Evolutionary conservation across 345 rosid species (phyloP).

Genomic region (Excoecaria agallocha): DNA sequence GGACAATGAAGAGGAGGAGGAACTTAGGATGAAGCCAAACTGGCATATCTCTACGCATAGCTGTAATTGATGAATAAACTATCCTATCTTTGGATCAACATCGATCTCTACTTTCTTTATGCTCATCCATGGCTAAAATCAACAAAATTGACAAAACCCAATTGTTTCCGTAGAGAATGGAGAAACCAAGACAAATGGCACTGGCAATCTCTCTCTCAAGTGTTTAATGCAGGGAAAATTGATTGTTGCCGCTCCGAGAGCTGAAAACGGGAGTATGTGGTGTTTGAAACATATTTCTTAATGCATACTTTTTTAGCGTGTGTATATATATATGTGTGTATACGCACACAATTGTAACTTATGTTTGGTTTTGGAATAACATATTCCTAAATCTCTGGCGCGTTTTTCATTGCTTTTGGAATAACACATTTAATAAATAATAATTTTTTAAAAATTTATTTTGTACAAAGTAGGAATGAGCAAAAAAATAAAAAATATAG

Average conservation of each 20-base stretch:
- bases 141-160: background rate
- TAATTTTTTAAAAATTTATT: too few relatives aligned
- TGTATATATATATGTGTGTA: too few relatives aligned
- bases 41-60: constrained; percentile 66
- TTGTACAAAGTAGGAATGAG: too few relatives aligned
- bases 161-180: background rate
- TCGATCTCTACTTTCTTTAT: background rate
- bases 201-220: background rate
- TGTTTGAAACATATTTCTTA: background rate
- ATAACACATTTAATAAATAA: too few relatives aligned
- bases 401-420: too few relatives aligned
- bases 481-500: too few relatives aligned
- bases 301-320: background rate
- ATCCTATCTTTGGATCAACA: background rate
- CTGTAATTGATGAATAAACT: background rate
- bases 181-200: too few relatives aligned
- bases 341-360: too few relatives aligned
- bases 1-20: constrained; percentile 46
- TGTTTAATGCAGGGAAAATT: background rate
- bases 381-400: too few relatives aligned
- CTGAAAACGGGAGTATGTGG: constrained; percentile 3
- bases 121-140: background rate
- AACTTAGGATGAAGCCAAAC: constrained; percentile 56
- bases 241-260: background rate
- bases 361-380: too few relatives aligned